Evolutionary conservation across 192 early-diverging fungal genomes (phyloP), one percentile per base, ranked within the genome.

Genomic region (Rhizoclosmatium sp.): DNA sequence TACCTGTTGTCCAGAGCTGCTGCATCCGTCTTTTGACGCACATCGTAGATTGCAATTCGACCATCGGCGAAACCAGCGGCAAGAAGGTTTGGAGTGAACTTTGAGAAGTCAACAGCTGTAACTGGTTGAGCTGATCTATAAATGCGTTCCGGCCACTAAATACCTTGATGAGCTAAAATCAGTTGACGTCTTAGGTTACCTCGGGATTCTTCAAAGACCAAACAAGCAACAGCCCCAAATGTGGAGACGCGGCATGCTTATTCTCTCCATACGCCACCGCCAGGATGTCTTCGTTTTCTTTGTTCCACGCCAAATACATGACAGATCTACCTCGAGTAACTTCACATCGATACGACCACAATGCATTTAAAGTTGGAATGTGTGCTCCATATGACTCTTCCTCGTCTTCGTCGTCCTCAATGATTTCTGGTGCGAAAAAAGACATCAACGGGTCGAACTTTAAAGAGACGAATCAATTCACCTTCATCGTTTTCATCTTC

Each of bases 131-230:
- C 48, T 40, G 83, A 78, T 10, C 74, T 61, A 77, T 86, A 91
- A 10, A 89, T 85, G 12, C 89, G 79, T 49, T 88, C 87, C 3
- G 89, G 89, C 85, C 87, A 90, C 87, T 89, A 67, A 39, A 67
- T 31, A 67, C 31, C 0, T 31, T 31, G 31, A 31, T 31, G 31
- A 31, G 2, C 21, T 59, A 3, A 21, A 21, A 59, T 21, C 16
- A 59, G 56, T 21, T 16, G 58, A 0, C 3, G 31, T 31, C 31
- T 31, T 31, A 31, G 14, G 76, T n/a, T 47, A 89, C 87, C 78
- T 91, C 89, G 2, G 87, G 87, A 65, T 91, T 91, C 47, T 90
- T 89, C 12, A 84, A 56, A 7, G 83, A 86, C 89, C 89, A 91
- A 67, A 87, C 88, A 14, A 88, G 68, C 39, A 91, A 76, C 23